Evolutionary conservation across 2,329 filamentous ascomycete species (phyloP).

Genomic region (Aspergillus ustus): DNA sequence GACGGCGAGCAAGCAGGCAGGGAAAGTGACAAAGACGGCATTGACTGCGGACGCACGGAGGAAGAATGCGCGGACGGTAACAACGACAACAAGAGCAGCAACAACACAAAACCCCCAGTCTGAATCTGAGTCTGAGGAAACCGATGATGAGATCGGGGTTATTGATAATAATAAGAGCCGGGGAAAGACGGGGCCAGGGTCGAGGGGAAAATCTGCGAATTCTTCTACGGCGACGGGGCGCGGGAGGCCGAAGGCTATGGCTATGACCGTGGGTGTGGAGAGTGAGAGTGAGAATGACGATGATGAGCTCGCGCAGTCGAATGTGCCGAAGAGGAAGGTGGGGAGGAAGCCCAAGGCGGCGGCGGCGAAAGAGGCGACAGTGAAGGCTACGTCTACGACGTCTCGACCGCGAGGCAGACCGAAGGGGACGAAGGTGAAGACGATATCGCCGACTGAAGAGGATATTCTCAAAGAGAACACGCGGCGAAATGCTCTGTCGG

Average conservation of each 20-base stretch:
- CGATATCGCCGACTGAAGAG: constrained; percentile 17
- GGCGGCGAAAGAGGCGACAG: constrained; percentile 13
- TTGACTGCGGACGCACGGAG: constrained; percentile 22
- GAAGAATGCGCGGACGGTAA: constrained; percentile 14
- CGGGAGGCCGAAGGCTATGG: constrained; percentile 16
- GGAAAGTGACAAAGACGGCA: constrained; percentile 20
- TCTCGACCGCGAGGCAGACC: constrained; percentile 38
- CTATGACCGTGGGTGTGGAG: constrained; percentile 12
- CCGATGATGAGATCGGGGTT: constrained; percentile 32
- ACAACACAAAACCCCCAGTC: constrained; percentile 18
- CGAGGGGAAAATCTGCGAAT: constrained; percentile 22
- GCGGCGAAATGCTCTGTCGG: constrained; percentile 18
- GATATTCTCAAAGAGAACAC: constrained; percentile 22
- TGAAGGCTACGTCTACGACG: constrained; percentile 19
- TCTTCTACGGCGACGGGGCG: constrained; percentile 11
- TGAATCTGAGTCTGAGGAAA: constrained; percentile 22
- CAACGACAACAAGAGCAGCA: background rate
- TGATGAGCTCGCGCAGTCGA: constrained; percentile 31
- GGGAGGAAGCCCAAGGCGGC: constrained; percentile 24
- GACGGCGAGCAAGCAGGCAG: constrained; percentile 15
- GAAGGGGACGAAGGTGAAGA: constrained; percentile 28
- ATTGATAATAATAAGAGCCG: constrained; percentile 19
- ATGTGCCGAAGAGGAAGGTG: constrained; percentile 28
- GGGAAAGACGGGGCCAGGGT: constrained; percentile 2
- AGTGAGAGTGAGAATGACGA: constrained; percentile 29